These are phyloP conservation scores for Sonneratia alba DNA, from an alignment of 345 rosid genomes.

Conservation along the genomic window DNA sequence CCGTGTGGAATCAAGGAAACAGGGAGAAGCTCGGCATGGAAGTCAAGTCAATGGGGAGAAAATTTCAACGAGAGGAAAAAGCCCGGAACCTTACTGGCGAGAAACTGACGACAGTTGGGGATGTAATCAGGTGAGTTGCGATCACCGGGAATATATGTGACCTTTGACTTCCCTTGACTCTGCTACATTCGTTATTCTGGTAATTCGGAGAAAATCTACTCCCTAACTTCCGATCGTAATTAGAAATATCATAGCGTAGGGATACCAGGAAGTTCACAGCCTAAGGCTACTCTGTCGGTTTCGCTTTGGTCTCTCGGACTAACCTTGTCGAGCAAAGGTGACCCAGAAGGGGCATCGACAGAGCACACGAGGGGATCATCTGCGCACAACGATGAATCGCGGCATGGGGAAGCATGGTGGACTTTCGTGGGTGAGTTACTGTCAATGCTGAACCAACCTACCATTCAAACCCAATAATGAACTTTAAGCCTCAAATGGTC, in stretches of 20 bases:
- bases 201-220: no score
- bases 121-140: background rate
- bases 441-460: no score
- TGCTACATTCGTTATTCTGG: no score
- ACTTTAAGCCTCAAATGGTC: background rate
- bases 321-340: background rate
- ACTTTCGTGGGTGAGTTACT: background rate
- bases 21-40: background rate
- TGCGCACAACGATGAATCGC: slow-evolving; percentile 1
- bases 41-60: background rate
- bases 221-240: no score
- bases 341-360: background rate
- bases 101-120: background rate
- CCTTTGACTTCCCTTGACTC: background rate
- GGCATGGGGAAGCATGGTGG: background rate
- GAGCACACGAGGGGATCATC: background rate
- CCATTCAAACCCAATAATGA: background rate
- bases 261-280: no score
- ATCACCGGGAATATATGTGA: background rate
- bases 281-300: no score
- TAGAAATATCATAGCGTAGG: no score
- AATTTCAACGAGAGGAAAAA: background rate
- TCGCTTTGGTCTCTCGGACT: no score
- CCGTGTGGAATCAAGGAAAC: background rate
- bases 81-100: background rate